A percentile compares a stretch with the other conserved stretches of the same genome.
These are phyloP conservation scores for Talaromyces sp. DNA, from an alignment of 2,329 filamentous ascomycete species.

Conservation along the genomic window DNA sequence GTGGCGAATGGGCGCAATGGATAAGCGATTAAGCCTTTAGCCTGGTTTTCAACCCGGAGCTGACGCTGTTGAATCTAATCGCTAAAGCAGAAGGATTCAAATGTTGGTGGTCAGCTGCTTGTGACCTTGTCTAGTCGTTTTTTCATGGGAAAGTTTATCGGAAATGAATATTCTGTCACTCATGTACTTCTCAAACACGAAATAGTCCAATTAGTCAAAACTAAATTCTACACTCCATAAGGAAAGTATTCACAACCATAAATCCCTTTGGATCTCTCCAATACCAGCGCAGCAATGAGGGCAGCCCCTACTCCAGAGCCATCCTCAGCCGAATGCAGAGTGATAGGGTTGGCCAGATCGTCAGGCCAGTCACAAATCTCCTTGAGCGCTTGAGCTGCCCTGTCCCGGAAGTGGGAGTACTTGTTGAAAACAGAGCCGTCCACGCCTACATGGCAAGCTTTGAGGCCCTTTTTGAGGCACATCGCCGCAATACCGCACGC, in stretches of 20 bases:
- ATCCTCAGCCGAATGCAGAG: constrained; percentile 10
- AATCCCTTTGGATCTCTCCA: constrained; percentile 8
- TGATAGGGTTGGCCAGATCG: constrained; percentile 6
- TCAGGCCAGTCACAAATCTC: constrained; percentile 67
- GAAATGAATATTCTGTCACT: not conserved
- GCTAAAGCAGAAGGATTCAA: not conserved
- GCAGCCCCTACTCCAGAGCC: constrained; percentile 15
- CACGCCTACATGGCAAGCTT: constrained; percentile 81
- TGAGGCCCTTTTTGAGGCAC: constrained; percentile 83
- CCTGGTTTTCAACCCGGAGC: not conserved
- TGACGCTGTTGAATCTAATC: not conserved
- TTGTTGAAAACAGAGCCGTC: constrained; percentile 98
- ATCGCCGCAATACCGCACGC: constrained; percentile 95
- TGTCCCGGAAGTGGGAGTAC: constrained; percentile 91
- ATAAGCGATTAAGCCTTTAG: not conserved
- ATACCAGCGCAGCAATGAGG: constrained; percentile 12
- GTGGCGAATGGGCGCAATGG: not conserved
- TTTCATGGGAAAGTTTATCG: not conserved
- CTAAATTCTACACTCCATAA: not conserved
- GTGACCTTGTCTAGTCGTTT: not conserved
- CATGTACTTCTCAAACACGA: not conserved
- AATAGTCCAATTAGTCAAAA: not conserved
- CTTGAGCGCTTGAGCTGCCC: constrained; percentile 74
- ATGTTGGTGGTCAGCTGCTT: not conserved
- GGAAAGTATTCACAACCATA: too few relatives aligned